Evolutionary conservation across 179 eudicot species (phyloP).

Genomic region (Beta macrorhiza): DNA sequence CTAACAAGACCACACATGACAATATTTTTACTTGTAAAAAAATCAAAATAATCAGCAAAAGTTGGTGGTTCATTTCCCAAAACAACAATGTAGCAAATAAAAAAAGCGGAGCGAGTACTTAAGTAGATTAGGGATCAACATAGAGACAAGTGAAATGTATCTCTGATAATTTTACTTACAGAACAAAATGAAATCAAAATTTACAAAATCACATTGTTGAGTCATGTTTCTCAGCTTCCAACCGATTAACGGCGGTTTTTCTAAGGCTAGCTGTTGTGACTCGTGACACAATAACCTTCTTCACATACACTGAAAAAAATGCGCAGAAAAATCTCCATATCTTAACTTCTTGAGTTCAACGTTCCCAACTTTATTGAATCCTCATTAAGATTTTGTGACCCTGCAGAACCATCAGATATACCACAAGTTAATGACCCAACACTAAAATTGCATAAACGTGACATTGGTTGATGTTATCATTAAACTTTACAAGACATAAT

Average conservation of each 20-base stretch:
- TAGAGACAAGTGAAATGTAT: not conserved
- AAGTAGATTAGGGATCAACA: not conserved
- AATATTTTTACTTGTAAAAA: no score
- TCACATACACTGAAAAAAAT: slow-evolving; percentile 4
- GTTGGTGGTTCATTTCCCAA: no score
- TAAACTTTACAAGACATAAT: no score
- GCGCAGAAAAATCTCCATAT: not conserved
- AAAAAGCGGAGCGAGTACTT: no score
- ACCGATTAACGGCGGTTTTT: not conserved
- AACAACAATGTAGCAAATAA: no score
- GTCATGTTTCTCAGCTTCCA: not conserved
- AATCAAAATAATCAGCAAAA: no score
- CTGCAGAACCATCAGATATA: slow-evolving; percentile 21
- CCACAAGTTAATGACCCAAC: slow-evolving; percentile 1
- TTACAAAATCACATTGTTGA: not conserved
- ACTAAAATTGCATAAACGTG: not conserved
- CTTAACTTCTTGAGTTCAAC: not conserved
- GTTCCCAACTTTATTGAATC: not conserved
- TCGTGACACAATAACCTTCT: slow-evolving; percentile 6
- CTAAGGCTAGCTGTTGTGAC: slow-evolving; percentile 12
- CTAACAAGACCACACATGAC: no score
- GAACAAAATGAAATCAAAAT: not conserved
- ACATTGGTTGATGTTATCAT: not conserved
- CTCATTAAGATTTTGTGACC: slow-evolving; percentile 31
- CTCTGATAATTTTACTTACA: slow-evolving; percentile 3